Evolutionary conservation across 352 stramenopile genomes (phyloP).

Genomic region (Phytophthora cactorum): DNA sequence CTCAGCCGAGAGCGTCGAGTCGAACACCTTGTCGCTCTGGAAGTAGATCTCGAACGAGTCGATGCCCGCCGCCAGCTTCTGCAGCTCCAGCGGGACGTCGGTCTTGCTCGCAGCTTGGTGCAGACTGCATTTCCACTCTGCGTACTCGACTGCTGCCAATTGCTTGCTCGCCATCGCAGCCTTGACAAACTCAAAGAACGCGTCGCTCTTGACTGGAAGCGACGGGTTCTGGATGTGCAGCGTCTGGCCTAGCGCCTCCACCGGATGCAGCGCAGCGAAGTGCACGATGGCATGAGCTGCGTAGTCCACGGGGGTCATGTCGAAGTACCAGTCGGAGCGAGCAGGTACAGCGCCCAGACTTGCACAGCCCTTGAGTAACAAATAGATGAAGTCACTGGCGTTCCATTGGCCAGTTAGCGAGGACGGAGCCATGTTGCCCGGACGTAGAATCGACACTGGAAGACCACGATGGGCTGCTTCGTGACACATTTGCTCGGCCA

Average conservation of each 20-base stretch:
- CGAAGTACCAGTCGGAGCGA: slow-evolving; percentile 81
- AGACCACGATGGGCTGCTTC: slow-evolving; percentile 81
- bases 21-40: slow-evolving; percentile 69
- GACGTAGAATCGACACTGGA: slow-evolving; percentile 87
- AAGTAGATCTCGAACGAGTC: slow-evolving; percentile 77
- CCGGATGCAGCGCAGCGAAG: slow-evolving; percentile 65
- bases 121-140: slow-evolving; percentile 44
- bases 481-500: slow-evolving; percentile 88
- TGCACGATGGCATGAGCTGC: slow-evolving; percentile 86
- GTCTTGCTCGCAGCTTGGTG: slow-evolving; percentile 36
- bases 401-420: slow-evolving; percentile 82
- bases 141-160: slow-evolving; percentile 41
- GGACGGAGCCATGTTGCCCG: slow-evolving; percentile 89
- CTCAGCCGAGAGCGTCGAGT: slow-evolving; percentile 50
- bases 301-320: slow-evolving; percentile 94
- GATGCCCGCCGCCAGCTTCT: slow-evolving; percentile 67
- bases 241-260: slow-evolving; percentile 64
- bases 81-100: slow-evolving; percentile 42
- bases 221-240: slow-evolving; percentile 78
- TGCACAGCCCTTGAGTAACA: slow-evolving; percentile 86
- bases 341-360: slow-evolving; percentile 63
- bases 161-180: slow-evolving; percentile 33
- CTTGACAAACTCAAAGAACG: slow-evolving; percentile 57
- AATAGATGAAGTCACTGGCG: slow-evolving; percentile 89
- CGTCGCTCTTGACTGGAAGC: slow-evolving; percentile 45